Evolutionary conservation across 768 basidiomycete species (phyloP), one percentile per base, ranked within the genome.

Genomic region (Lactarius psammicola): DNA sequence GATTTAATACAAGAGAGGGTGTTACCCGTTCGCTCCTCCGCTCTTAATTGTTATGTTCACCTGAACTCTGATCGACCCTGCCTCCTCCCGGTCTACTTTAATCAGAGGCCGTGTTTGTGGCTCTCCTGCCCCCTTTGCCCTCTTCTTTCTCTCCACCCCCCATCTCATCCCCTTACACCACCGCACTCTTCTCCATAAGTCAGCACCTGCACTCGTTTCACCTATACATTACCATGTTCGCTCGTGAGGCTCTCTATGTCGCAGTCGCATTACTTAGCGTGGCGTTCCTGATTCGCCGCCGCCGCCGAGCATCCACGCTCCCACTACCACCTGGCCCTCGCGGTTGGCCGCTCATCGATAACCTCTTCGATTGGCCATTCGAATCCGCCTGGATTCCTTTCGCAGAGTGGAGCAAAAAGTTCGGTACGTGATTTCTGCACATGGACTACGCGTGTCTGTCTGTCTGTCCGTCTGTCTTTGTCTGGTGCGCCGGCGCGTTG

Each of bases 251-350:
- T 3, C 33, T 68, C 59, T 68, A 68, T 49, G 40, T 68, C 34
- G 15, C 56, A 13, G 67, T 66, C 28, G 65, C 67, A 20, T 42
- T 67, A 31, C 42, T 68, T 17, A 28, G 56, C 10, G 33, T 66
- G 15, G 56, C 51, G 7, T 46, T 67, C 51, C 56, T 68, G 20
- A 51, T 68, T 33, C 60, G 28, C 65, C 53, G 62, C 18, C 54
- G 65, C 33, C 61, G 67, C 11, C 56, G 64, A 20, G 67, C 56
- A 20, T 66, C 64, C 6, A 13, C 59, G 3, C 23, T 60, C 18
- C 68, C 60, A 6, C 59, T 62, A 28, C 70, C 70, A 13, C 70
- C 70, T 20, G 69, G 70, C n/a, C 70, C 70, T n/a, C 58, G 56
- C 15, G 66, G 69, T 11, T 63, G 64, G 49, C 70, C 70, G 2